Evolutionary conservation across 2,329 filamentous ascomycete species (phyloP).

Genomic region (Aspergillus alliaceus): DNA sequence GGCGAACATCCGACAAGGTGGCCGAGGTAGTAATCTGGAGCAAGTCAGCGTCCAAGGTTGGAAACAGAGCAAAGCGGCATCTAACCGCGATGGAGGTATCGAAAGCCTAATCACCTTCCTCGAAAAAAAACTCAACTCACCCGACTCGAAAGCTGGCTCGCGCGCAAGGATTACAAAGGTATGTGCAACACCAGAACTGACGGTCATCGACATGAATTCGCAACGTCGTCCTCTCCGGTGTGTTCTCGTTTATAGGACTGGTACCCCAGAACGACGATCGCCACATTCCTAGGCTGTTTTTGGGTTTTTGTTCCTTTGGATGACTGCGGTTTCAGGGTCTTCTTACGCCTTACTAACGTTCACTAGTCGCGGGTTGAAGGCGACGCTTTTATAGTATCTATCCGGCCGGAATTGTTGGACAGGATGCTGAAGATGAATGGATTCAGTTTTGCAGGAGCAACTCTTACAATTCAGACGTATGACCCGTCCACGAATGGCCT

Average conservation of each 20-base stretch:
- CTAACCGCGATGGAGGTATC: conserved; percentile 66
- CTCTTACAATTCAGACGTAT: conserved; percentile 56
- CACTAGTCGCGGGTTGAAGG: conserved; percentile 68
- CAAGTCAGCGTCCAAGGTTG: conserved; percentile 59
- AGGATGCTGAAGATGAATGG: conserved; percentile 68
- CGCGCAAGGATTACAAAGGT: conserved; percentile 73
- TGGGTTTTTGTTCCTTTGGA: conserved; percentile 36
- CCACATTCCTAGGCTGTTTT: conserved; percentile 27
- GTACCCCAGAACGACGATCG: conserved; percentile 45
- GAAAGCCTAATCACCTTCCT: conserved; percentile 66
- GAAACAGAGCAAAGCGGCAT: conserved; percentile 66
- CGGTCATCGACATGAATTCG: conserved; percentile 42
- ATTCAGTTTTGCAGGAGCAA: conserved; percentile 66
- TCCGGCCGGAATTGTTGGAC: conserved; percentile 63
- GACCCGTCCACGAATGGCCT: conserved; percentile 26
- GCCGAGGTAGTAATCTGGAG: conserved; percentile 28
- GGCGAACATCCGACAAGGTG: conserved; percentile 41
- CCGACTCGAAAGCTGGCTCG: conserved; percentile 51
- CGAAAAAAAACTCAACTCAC: conserved; percentile 65
- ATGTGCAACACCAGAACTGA: conserved; percentile 56
- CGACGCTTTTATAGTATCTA: conserved; percentile 67
- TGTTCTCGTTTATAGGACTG: conserved; percentile 44
- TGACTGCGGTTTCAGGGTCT: conserved; percentile 45
- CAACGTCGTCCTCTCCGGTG: conserved; percentile 37
- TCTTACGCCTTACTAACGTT: conserved; percentile 65